Percentiles rank a stretch among this genome's conserved stretches.
phyloP scores from a whole-genome alignment of 148 eudicot species.

The Spergularia marina region DNA sequence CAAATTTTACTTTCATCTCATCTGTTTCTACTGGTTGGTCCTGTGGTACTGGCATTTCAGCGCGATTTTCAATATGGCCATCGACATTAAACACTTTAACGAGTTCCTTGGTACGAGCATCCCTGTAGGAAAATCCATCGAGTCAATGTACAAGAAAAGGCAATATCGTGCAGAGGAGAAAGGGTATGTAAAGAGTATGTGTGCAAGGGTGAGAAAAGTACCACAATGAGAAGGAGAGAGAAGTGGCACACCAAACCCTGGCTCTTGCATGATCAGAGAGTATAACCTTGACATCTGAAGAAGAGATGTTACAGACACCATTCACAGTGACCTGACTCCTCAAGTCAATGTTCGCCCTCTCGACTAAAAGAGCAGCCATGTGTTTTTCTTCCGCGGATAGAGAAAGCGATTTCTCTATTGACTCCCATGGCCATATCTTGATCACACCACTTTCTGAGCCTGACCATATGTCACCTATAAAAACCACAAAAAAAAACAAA shows the following conservation, averaged over 20 bases:
- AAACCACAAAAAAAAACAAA: background rate
- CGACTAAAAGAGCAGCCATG: conserved; percentile 89
- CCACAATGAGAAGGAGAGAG: conserved; percentile 88
- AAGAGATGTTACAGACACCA: conserved; percentile 85
- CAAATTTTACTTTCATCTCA: conserved; percentile 73
- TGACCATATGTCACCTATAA: conserved; percentile 86
- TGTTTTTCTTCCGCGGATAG: conserved; percentile 83
- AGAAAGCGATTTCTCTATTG: conserved; percentile 79
- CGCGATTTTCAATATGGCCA: conserved; percentile 86
- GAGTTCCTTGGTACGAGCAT: conserved; percentile 95
- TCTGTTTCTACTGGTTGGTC: conserved; percentile 74
- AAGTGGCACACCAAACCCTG: conserved; percentile 83
- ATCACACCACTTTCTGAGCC: conserved; percentile 83
- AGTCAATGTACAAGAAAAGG: background rate
- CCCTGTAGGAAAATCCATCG: conserved; percentile 46
- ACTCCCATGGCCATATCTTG: conserved; percentile 91
- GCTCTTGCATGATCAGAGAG: conserved; percentile 62
- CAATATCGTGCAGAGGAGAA: no score
- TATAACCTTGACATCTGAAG: conserved; percentile 80
- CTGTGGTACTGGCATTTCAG: conserved; percentile 63
- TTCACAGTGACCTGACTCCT: conserved; percentile 87
- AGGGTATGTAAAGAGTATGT: background rate
- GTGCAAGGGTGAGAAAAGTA: conserved; percentile 24
- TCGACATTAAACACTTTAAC: conserved; percentile 81
- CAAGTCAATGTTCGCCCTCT: conserved; percentile 70